These are phyloP conservation scores for Aureobasidium sp. DNA, from an alignment of 2,329 filamentous ascomycete species.

Conservation along the genomic window DNA sequence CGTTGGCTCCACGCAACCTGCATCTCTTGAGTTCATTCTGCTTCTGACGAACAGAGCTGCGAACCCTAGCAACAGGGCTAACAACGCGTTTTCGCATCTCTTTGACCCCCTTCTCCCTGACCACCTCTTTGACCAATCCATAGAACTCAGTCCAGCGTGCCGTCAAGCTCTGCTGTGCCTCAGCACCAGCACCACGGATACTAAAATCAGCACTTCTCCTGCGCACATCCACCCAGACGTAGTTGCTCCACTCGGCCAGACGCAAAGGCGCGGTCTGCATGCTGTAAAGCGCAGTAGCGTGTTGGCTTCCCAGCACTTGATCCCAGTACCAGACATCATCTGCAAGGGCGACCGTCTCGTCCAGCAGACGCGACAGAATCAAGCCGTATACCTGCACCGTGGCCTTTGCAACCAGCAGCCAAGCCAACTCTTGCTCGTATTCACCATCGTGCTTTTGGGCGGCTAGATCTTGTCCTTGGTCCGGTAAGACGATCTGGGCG, in stretches of 20 bases:
- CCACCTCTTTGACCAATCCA: slow-evolving; percentile 64
- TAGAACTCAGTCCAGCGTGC: slow-evolving; percentile 54
- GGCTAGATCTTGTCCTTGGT: slow-evolving; percentile 3
- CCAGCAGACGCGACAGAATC: slow-evolving; percentile 66
- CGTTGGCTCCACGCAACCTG: slow-evolving; percentile 73
- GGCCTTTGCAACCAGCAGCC: slow-evolving; percentile 85
- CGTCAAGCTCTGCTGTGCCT: slow-evolving; percentile 23
- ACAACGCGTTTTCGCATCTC: slow-evolving; percentile 65
- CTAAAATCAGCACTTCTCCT: slow-evolving; percentile 24
- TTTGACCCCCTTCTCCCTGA: slow-evolving; percentile 61
- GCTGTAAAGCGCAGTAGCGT: slow-evolving; percentile 72
- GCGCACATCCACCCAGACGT: slow-evolving; percentile 58
- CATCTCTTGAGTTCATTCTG: slow-evolving; percentile 62
- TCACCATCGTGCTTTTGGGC: slow-evolving; percentile 21
- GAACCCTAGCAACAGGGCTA: slow-evolving; percentile 67
- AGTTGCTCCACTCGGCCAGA: slow-evolving; percentile 62
- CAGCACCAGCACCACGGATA: slow-evolving; percentile 20
- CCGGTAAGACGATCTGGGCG: not conserved
- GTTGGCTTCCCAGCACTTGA: slow-evolving; percentile 69
- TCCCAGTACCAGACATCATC: slow-evolving; percentile 97
- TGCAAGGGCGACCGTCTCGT: slow-evolving; percentile 73
- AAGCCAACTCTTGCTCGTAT: slow-evolving; percentile 75
- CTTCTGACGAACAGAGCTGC: slow-evolving; percentile 67
- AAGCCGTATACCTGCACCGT: slow-evolving; percentile 84
- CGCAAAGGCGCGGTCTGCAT: slow-evolving; percentile 75